Conservation (phyloP, 805 yeast species). For the Candida ovalis region DNA sequence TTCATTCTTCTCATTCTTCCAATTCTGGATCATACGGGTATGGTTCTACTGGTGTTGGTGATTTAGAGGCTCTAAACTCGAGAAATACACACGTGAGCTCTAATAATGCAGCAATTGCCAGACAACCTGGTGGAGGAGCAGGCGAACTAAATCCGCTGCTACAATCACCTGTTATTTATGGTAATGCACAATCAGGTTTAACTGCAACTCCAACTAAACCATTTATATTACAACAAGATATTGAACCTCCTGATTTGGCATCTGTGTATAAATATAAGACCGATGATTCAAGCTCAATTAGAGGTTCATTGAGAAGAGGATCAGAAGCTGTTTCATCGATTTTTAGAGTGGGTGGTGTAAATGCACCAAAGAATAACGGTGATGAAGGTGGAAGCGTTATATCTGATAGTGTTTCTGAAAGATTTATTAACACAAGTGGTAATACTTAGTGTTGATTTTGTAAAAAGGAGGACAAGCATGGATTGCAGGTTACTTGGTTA, state of each 20-base stretch:
- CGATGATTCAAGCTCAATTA: background rate
- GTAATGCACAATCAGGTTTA: background rate
- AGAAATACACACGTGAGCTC: conserved; percentile 10
- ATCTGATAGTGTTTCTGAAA: conserved; percentile 27
- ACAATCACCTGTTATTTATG: conserved; percentile 6
- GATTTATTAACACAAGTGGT: conserved; percentile 18
- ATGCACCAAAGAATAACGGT: conserved; percentile 9
- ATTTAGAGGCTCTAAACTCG: conserved; percentile 17
- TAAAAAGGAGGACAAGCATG: too few species aligned
- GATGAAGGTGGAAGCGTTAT: conserved; percentile 18
- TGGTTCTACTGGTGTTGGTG: conserved; percentile 12
- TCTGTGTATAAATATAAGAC: conserved; percentile 27
- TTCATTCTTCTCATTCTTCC: conserved; percentile 19
- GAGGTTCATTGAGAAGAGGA: conserved; percentile 39
- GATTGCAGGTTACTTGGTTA: too few species aligned
- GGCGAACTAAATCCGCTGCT: conserved; percentile 12
- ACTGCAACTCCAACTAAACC: conserved; percentile 16
- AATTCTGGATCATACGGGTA: conserved; percentile 9
- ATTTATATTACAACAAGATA: conserved; percentile 26
- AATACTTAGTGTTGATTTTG: background rate
- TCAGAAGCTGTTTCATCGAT: conserved; percentile 39
- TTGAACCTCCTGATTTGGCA: conserved; percentile 36
- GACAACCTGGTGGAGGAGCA: conserved; percentile 18
- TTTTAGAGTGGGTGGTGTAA: conserved; percentile 22
- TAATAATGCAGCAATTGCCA: conserved; percentile 21